Evolutionary conservation across 2,329 filamentous ascomycete species (phyloP).

Genomic region (Cladorrhinum sp.): DNA sequence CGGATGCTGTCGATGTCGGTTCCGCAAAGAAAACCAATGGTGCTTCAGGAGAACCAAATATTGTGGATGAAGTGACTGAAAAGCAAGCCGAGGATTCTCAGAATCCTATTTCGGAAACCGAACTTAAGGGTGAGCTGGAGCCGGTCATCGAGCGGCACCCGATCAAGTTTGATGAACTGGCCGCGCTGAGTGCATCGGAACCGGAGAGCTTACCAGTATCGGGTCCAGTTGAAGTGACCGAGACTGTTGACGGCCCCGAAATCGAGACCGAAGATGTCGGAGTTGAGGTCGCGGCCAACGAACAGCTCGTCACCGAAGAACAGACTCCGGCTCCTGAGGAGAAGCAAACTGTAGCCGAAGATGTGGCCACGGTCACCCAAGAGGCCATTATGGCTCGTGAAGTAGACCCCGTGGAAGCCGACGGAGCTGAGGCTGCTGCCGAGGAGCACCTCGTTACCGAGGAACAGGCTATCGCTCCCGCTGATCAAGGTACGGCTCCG

Average conservation of each 20-base stretch:
- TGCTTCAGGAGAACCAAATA: background rate
- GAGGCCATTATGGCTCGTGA: no score
- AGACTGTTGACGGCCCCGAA: background rate
- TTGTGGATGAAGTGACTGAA: background rate
- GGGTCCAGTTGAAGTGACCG: background rate
- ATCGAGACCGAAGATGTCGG: background rate
- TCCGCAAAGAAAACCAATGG: slow-evolving; percentile 1
- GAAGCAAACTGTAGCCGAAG: no score
- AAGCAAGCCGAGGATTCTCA: background rate
- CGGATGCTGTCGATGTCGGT: background rate
- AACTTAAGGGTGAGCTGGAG: background rate
- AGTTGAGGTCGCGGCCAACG: background rate
- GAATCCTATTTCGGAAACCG: background rate
- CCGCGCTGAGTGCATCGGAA: background rate
- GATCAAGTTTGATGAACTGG: background rate
- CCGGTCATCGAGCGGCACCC: background rate
- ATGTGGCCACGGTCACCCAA: no score
- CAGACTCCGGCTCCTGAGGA: background rate
- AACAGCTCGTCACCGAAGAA: background rate
- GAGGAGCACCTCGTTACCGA: no score
- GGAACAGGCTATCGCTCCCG: no score
- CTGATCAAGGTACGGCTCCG: no score
- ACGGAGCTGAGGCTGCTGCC: no score
- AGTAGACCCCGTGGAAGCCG: no score
- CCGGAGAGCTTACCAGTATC: background rate